phyloP scores from a whole-genome alignment of 2,329 filamentous ascomycete genomes.

The Paraphaeosphaeria minitans region DNA sequence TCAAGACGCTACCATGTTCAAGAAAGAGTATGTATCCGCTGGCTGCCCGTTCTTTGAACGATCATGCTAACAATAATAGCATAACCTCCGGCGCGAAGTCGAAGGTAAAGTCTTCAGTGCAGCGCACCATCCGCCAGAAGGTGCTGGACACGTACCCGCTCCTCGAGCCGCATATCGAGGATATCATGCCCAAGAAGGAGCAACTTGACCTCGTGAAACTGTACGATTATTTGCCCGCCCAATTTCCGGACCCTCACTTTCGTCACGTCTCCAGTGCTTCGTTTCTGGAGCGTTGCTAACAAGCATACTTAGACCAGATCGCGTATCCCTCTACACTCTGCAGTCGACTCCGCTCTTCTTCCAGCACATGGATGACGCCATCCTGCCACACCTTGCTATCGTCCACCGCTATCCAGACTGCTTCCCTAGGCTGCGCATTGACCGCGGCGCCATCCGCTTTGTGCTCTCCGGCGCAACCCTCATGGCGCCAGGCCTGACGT shows the following conservation, averaged over 20 bases:
- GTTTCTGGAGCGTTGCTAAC: slow-evolving; percentile 14
- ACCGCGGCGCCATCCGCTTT: slow-evolving; percentile 95
- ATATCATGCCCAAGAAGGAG: slow-evolving; percentile 92
- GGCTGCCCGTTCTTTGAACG: background rate
- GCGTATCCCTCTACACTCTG: slow-evolving; percentile 85
- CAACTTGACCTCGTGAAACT: slow-evolving; percentile 91
- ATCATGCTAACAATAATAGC: slow-evolving; percentile 50
- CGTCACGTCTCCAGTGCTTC: background rate
- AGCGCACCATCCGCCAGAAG: slow-evolving; percentile 82
- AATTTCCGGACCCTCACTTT: background rate
- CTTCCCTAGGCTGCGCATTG: slow-evolving; percentile 86
- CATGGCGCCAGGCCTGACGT: slow-evolving; percentile 94
- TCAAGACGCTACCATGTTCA: slow-evolving; percentile 38
- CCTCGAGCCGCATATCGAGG: slow-evolving; percentile 86
- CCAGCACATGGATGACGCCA: slow-evolving; percentile 76
- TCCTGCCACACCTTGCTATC: slow-evolving; percentile 86
- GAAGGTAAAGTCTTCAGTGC: slow-evolving; percentile 96
- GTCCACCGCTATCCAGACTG: slow-evolving; percentile 87
- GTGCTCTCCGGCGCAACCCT: slow-evolving; percentile 91
- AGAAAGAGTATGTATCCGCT: slow-evolving; percentile 38
- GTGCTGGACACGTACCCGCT: slow-evolving; percentile 85
- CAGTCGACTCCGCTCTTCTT: slow-evolving; percentile 83
- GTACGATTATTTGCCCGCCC: slow-evolving; percentile 44
- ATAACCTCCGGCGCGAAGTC: slow-evolving; percentile 81
- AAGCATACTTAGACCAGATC: slow-evolving; percentile 67